Percentiles rank a stretch among this genome's conserved stretches.
Conservation (phyloP, 768 basidiomycete genomes). For the Tylopilus vinaceipallidus region DNA sequence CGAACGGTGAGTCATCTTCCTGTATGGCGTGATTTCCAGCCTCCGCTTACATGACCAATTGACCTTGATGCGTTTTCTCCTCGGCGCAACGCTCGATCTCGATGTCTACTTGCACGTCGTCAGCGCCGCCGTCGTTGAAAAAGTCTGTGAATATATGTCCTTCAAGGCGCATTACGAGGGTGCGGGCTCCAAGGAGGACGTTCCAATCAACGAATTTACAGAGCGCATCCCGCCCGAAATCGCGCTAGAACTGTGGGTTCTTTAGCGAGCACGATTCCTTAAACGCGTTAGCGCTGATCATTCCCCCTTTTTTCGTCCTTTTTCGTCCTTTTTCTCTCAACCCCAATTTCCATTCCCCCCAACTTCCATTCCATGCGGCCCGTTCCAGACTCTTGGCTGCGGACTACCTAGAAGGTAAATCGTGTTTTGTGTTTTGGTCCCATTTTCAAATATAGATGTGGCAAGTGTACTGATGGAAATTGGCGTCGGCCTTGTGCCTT, state of each 20-base stretch:
- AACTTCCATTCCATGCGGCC: not conserved
- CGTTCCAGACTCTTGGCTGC: constrained; percentile 53
- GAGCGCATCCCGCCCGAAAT: constrained; percentile 87
- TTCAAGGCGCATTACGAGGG: constrained; percentile 80
- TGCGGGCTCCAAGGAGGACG: constrained; percentile 69
- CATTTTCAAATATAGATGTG: constrained; percentile 18
- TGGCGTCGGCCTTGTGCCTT: constrained; percentile 7
- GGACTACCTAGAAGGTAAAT: constrained; percentile 62
- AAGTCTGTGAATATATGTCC: constrained; percentile 84
- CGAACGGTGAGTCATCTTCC: constrained; percentile 61
- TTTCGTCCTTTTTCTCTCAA: constrained; percentile 1
- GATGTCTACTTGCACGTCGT: not conserved
- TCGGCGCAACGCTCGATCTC: not conserved
- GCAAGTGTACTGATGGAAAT: constrained; percentile 9
- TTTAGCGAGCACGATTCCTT: not conserved
- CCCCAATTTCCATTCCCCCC: constrained; percentile 1
- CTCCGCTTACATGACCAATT: not conserved
- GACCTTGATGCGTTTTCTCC: not conserved
- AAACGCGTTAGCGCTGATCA: constrained; percentile 12
- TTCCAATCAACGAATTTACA: constrained; percentile 71
- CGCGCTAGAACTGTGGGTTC: constrained; percentile 80
- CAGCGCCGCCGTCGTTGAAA: constrained; percentile 76
- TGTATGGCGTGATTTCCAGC: not conserved
- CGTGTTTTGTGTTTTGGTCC: not conserved
- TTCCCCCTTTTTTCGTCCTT: not conserved